phyloP scores from a whole-genome alignment of 768 basidiomycete genomes.

The Nidularia pulvinata region DNA sequence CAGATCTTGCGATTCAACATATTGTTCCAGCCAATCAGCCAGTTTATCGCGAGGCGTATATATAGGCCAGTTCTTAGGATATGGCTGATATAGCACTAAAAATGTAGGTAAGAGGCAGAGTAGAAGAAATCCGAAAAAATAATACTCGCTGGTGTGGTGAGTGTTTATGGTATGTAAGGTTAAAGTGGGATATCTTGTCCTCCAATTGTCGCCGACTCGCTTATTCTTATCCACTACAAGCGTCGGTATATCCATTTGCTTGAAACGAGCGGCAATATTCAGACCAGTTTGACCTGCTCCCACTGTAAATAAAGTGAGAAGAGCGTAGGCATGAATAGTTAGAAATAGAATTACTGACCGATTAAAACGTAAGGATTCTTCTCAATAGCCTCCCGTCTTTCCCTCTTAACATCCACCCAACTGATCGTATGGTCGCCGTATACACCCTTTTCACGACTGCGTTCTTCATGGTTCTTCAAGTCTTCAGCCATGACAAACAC shows the following conservation, averaged over 20 bases:
- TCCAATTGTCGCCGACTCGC: slow-evolving; percentile 39
- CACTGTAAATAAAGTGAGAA: slow-evolving; percentile 20
- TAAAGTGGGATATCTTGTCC: slow-evolving; percentile 39
- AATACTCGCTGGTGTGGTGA: slow-evolving; percentile 4
- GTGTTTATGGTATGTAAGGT: slow-evolving; percentile 29
- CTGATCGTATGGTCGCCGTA: slow-evolving; percentile 32
- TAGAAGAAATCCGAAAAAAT: too few species aligned
- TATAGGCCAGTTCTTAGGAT: slow-evolving; percentile 34
- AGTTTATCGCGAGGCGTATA: slow-evolving; percentile 39
- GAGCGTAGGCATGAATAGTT: not conserved
- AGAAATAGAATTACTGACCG: slow-evolving; percentile 17
- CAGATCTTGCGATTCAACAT: slow-evolving; percentile 36
- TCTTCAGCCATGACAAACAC: slow-evolving; percentile 27
- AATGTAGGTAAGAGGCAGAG: not conserved
- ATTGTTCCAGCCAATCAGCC: slow-evolving; percentile 43
- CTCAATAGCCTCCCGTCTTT: slow-evolving; percentile 32
- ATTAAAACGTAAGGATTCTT: slow-evolving; percentile 35
- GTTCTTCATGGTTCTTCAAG: slow-evolving; percentile 31
- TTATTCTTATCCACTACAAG: slow-evolving; percentile 32
- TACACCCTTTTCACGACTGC: slow-evolving; percentile 20
- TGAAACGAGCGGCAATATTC: slow-evolving; percentile 38
- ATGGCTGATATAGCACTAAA: slow-evolving; percentile 36
- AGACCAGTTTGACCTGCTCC: slow-evolving; percentile 43
- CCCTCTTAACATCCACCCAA: slow-evolving; percentile 29
- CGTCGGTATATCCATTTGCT: slow-evolving; percentile 33